Evolutionary conservation across 2,329 filamentous ascomycete genomes (phyloP).

Genomic region (Exophiala sideris): DNA sequence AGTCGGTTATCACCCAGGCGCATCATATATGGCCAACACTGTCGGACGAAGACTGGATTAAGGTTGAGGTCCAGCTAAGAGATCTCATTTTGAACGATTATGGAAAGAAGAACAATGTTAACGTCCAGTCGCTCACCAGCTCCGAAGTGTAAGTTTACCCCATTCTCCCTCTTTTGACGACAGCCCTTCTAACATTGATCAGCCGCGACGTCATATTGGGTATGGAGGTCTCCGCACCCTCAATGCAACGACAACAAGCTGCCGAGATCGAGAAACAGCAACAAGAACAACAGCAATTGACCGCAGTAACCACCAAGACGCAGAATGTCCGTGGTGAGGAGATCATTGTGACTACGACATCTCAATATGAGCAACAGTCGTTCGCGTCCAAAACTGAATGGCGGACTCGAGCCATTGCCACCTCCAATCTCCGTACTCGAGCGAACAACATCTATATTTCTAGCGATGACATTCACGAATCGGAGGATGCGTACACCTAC

Average conservation of each 20-base stretch:
- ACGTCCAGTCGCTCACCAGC: constrained; percentile 91
- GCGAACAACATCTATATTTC: constrained; percentile 99
- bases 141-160: constrained; percentile 71
- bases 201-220: constrained; percentile 98
- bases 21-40: constrained; percentile 98
- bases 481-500: constrained; percentile 84
- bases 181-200: no score
- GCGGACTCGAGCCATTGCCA: constrained; percentile 94
- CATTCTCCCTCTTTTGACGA: no score
- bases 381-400: constrained; percentile 99
- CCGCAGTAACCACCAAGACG: constrained; percentile 95
- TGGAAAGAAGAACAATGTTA: constrained; percentile 99
- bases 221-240: constrained; percentile 99
- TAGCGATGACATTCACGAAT: constrained; percentile 81
- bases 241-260: constrained; percentile 95
- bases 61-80: constrained; percentile 94
- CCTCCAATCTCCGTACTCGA: constrained; percentile 87
- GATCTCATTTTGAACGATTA: constrained; percentile 98
- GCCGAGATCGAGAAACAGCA: constrained; percentile 99
- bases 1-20: constrained; percentile 96
- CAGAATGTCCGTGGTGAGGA: constrained; percentile 96
- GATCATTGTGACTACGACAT: constrained; percentile 96
- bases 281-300: constrained; percentile 92
- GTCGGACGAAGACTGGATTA: constrained; percentile 96
- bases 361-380: constrained; percentile 94